phyloP scores from a whole-genome alignment of 257 asterid genomes.

The Plantago elongata region DNA sequence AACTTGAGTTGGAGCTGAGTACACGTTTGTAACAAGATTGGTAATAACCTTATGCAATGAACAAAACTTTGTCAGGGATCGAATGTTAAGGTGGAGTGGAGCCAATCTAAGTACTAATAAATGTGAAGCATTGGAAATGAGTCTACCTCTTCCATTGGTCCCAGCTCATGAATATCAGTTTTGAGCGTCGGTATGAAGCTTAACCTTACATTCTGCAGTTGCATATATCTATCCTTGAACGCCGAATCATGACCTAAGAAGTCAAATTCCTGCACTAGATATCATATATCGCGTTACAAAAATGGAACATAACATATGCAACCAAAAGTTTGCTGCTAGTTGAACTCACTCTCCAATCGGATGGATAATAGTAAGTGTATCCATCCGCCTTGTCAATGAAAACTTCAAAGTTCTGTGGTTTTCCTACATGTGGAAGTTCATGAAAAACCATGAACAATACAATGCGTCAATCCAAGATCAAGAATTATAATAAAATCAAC shows the following conservation, averaged over 20 bases:
- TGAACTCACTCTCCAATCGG: constrained; percentile 81
- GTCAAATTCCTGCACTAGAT: constrained; percentile 56
- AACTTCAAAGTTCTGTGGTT: constrained; percentile 43
- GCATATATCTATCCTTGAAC: constrained; percentile 76
- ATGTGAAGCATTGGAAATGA: neutral
- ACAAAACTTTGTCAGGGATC: constrained; percentile 3
- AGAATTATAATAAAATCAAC: neutral
- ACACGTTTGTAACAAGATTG: constrained; percentile 52
- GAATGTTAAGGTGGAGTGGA: no score
- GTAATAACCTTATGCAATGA: constrained; percentile 40
- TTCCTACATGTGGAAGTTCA: constrained; percentile 29
- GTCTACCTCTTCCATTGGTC: constrained; percentile 70
- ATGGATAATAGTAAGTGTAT: constrained; percentile 78
- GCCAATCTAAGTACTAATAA: neutral
- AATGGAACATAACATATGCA: constrained; percentile 1
- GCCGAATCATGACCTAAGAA: constrained; percentile 88
- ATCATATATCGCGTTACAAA: neutral
- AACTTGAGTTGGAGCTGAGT: constrained; percentile 74
- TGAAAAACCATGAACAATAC: neutral
- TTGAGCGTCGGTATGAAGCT: constrained; percentile 75
- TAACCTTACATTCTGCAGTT: constrained; percentile 75
- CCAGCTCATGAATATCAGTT: constrained; percentile 75
- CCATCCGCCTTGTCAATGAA: constrained; percentile 82
- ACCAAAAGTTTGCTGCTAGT: neutral
- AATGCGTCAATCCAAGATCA: neutral